Base-by-base conservation (phyloP, 2,329 filamentous ascomycete species). In the Pleomassaria siparia region DNA sequence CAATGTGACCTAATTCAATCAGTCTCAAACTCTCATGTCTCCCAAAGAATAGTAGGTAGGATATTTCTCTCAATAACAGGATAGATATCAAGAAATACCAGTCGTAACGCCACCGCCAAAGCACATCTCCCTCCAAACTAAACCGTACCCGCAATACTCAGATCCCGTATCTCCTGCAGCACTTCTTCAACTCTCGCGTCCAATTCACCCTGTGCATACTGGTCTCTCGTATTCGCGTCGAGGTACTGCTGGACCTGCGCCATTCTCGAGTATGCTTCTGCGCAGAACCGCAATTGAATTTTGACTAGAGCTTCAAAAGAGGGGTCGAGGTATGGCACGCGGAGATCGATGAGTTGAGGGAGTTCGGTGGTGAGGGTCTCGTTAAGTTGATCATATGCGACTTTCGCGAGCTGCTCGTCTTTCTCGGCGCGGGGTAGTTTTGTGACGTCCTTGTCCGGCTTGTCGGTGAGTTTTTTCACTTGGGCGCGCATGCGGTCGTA, bases 171-270 rank as follows among this genome's bases (percentile, higher is more conserved):
- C 78, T 99, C 91, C 67, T 96, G 91, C 73, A 99, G 70, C 33
- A 97, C 94, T 73, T 97, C 87, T 74, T 99, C 94, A 24, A 99
- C 94, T 56, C 90, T 79, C 51, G 85, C 87, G 70, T 99, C 94
- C 60, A 99, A 76, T 57, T 96, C 89, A 21, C 94, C 94, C 62
- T 91, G 85, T 1, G 94, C 94, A 72, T 99, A 99, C 74, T 96
- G 88, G 57, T 99, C 94, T 71, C 94, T 82, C 43, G 92, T 97
- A 66, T 96, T 91, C 24, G 92, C 88, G 69, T 97, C 94, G 25
- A 99, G 80, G 71, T 96, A 97, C 75, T 99, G 94, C 76, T 99
- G 94, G 47, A 99, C 95, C 76, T 99, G 95, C 21, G 95, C 94
- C 94, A 99, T 99, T 40, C 94, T 82, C 53, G 86, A 91, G 74